A percentile compares a stretch with the other conserved stretches of the same genome.
phyloP scores from a whole-genome alignment of 169 alveolate genomes.

The Plasmodium relictum region DNA sequence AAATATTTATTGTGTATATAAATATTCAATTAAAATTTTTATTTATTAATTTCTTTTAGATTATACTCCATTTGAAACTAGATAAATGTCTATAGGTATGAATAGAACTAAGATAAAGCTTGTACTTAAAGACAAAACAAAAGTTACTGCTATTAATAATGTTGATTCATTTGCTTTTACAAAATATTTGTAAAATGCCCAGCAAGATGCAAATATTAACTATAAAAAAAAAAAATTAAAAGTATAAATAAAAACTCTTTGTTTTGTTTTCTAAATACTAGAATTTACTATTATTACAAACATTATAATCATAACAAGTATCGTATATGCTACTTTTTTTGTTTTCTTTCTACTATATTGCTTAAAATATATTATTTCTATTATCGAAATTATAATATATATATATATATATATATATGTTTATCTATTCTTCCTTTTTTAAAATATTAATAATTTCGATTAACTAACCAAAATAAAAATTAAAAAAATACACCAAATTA shows the following conservation, averaged over 20 bases:
- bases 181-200: conserved; percentile 59
- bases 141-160: conserved; percentile 36
- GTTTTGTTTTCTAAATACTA: background rate
- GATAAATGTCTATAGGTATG: conserved; percentile 65
- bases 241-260: background rate
- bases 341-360: too few species aligned
- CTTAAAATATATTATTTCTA: too few species aligned
- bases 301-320: too few species aligned
- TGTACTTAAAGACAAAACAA: conserved; percentile 59
- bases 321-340: too few species aligned
- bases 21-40: background rate
- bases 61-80: conserved; percentile 72
- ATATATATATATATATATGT: conserved; percentile 1
- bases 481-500: conserved; percentile 20
- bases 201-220: conserved; percentile 61
- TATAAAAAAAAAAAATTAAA: conserved; percentile 30
- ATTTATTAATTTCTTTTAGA: conserved; percentile 3
- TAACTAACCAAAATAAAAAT: conserved; percentile 57
- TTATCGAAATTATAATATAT: background rate
- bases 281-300: background rate
- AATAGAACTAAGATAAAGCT: conserved; percentile 57
- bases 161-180: conserved; percentile 63
- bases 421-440: background rate
- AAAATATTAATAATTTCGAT: background rate
- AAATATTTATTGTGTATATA: background rate